Evolutionary conservation across 108 stramenopile species (phyloP).

Genomic region (Epithemia pelagica): DNA sequence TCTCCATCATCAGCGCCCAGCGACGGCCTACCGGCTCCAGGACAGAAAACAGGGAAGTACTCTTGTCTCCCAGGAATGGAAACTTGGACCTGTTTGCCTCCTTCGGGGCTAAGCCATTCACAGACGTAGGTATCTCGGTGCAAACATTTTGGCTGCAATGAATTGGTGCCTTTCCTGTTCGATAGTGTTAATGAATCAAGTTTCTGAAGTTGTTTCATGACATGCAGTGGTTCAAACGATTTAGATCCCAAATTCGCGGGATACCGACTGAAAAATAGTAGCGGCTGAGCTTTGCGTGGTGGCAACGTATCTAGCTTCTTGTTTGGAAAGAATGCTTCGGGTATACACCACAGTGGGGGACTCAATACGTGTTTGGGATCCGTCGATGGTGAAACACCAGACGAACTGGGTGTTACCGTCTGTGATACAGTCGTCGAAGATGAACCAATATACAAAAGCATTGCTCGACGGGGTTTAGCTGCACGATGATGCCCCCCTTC

Average conservation of each 20-base stretch:
- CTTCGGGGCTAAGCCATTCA: constrained; percentile 50
- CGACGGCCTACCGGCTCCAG: constrained; percentile 46
- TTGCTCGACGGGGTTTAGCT: constrained; percentile 47
- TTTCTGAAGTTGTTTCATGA: constrained; percentile 70
- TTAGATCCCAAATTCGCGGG: constrained; percentile 55
- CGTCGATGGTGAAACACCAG: no score
- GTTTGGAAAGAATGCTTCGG: constrained; percentile 63
- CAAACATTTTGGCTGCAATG: constrained; percentile 40
- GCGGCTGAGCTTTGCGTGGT: constrained; percentile 63
- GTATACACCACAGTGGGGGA: constrained; percentile 70
- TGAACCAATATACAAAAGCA: constrained; percentile 48
- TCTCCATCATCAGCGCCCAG: constrained; percentile 49
- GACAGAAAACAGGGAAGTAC: constrained; percentile 65
- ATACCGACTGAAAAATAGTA: constrained; percentile 48
- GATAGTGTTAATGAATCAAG: constrained; percentile 43
- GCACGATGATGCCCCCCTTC: no score
- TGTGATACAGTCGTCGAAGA: not conserved
- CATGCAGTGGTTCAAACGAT: constrained; percentile 48
- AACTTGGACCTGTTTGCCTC: not conserved
- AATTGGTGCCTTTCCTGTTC: constrained; percentile 25
- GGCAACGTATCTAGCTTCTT: constrained; percentile 74
- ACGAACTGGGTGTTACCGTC: constrained; percentile 1
- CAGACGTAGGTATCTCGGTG: constrained; percentile 73
- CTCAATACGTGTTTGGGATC: constrained; percentile 21
- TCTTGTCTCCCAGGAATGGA: constrained; percentile 14